Base-by-base conservation (phyloP, 2,329 filamentous ascomycete species). In the Dendryphion nanum region DNA sequence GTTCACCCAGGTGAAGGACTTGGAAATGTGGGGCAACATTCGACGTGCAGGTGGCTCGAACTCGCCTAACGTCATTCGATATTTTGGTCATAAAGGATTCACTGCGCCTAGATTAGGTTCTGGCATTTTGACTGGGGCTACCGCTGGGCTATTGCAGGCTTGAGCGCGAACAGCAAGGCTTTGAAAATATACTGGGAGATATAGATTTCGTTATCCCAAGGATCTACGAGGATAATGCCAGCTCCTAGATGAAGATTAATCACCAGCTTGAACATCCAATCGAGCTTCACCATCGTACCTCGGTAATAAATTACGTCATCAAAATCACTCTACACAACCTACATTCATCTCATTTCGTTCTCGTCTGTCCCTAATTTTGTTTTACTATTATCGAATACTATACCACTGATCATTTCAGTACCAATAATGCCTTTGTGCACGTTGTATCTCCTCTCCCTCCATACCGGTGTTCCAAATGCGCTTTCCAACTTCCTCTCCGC, bases 341-440 rank as follows among this genome's bases (percentile, higher is more conserved):
- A 30, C 6, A 7, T 8, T 7, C 15, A 30, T 12, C 29, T 30
- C 15, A 8, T 17, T 15, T n/a, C 15, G n/a, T n/a, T n/a, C n/a
- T n/a, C n/a, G n/a, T n/a, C n/a, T n/a, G n/a, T n/a, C n/a, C n/a
- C n/a, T n/a, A n/a, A n/a, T n/a, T n/a, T n/a, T n/a, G n/a, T n/a
- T n/a, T 8, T n/a, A 26, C n/a, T 8, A 8, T 26, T 8, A 26
- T 26, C 23, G n/a, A 26, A 26, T n/a, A 26, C n/a, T n/a, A n/a
- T n/a, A n/a, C n/a, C n/a, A n/a, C n/a, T n/a, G n/a, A n/a, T n/a
- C n/a, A 26, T 26, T n/a, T 8, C 23, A 8, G n/a, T 26, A 26
- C 23, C 8, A 26, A 26, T 19, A n/a, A 77, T 77, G 73, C 73
- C 73, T 36, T 62, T 75, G 44, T 72, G 68, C 45, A 71, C 71